Evolutionary conservation across 192 early-diverging fungal species (phyloP), one percentile per base, ranked within the genome.

Genomic region (Gryganskiella cystojenkinii): DNA sequence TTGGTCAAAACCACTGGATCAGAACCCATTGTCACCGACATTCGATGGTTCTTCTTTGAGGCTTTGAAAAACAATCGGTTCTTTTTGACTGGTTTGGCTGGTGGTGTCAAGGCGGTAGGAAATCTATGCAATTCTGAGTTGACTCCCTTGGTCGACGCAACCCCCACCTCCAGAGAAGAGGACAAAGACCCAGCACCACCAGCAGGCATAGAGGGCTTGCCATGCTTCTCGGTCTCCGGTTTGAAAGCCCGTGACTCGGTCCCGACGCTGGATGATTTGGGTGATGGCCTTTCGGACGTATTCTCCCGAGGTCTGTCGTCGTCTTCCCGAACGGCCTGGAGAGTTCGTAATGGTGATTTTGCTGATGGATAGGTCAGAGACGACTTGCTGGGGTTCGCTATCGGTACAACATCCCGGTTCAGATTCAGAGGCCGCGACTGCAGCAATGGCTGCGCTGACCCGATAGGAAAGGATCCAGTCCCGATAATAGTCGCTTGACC

Each of bases 401-500:
- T n/a, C n/a, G 47, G 25, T 17, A 35, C 35, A 22, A 50, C 50
- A 62, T 35, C 44, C 64, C 43, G 47, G 24, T 54, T 69, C 66
- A 64, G 30, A 37, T 64, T 69, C 55, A 57, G 60, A 51, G 60
- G 66, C 27, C 25, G 35, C n/a, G 60, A 50, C 17, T 78, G 74
- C 58, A 69, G 37, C 28, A 78, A 54, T 52, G 74, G 74, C 61
- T 78, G 74, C 46, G 61, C 56, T 49, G 74, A 78, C 66, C 74
- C 74, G 61, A 64, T 69, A 78, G 74, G 67, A 69, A 78, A 78
- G 56, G 74, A 78, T 47, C 74, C 74, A 78, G 74, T 78, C 56
- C 66, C 74, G 65, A 78, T 78, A 78, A 78, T 78, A 78, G 74
- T 78, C 66, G 74, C 66, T 59, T 78, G 74, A 69, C 74, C 67